These are phyloP conservation scores for Botryotinia narcissicola DNA, from an alignment of 2,329 filamentous ascomycete genomes.

Conservation along the genomic window DNA sequence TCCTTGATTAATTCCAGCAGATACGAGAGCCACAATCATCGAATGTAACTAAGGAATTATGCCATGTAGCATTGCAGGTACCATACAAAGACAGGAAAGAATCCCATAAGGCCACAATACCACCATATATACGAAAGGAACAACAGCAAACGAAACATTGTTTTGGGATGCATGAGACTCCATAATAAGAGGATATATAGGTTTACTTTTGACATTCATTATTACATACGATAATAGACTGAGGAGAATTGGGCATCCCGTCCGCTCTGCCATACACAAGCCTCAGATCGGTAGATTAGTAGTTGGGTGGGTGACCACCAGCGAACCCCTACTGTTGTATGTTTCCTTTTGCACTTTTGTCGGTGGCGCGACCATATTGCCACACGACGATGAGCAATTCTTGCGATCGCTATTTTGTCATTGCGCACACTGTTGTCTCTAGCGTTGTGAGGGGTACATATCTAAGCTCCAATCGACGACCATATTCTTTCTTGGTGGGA, in stretches of 20 bases:
- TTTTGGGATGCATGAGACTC: background rate
- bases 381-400: background rate
- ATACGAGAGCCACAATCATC: conserved; percentile 5
- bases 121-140: background rate
- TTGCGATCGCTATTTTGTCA: background rate
- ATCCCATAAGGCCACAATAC: background rate
- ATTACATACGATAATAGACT: background rate
- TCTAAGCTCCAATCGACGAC: background rate
- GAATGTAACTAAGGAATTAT: conserved; percentile 1
- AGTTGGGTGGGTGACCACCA: conserved; percentile 14
- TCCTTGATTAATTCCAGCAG: background rate
- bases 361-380: background rate
- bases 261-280: conserved; percentile 11
- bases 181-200: fast-evolving
- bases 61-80: background rate
- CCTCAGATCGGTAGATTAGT: conserved; percentile 10
- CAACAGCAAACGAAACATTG: background rate
- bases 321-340: conserved; percentile 9
- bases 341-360: background rate
- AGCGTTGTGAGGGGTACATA: background rate
- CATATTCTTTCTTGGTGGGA: background rate
- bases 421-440: background rate
- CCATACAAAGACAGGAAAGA: background rate
- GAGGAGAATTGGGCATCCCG: conserved; percentile 5
- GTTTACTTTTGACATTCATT: fast-evolving